These are phyloP conservation scores for Metschnikowia dekortorum DNA, from an alignment of 805 yeast genomes.

Conservation along the genomic window DNA sequence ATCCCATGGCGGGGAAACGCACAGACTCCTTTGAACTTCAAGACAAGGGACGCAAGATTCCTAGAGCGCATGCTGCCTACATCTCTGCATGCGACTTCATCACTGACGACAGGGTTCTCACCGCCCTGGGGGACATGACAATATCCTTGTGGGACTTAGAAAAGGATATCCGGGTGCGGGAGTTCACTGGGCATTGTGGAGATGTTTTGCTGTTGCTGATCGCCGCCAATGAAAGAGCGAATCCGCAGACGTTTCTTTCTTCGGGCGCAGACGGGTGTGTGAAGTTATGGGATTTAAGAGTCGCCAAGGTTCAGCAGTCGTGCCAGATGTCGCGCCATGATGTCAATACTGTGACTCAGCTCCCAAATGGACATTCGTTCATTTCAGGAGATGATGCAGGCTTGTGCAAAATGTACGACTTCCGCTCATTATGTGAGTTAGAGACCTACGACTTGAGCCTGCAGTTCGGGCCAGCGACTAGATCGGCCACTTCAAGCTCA, in stretches of 20 bases:
- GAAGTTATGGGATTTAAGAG: conserved; percentile 58
- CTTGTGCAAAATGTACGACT: conserved; percentile 61
- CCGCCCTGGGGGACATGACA: conserved; percentile 81
- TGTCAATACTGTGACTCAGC: conserved; percentile 53
- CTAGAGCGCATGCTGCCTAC: conserved; percentile 75
- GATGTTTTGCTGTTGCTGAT: conserved; percentile 54
- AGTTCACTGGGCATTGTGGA: conserved; percentile 64
- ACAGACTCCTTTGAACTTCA: conserved; percentile 10
- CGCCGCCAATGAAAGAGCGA: conserved; percentile 6
- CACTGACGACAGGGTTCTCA: conserved; percentile 51
- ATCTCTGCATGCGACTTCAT: conserved; percentile 70
- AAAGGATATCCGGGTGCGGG: conserved; percentile 49
- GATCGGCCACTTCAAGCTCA: conserved; percentile 4
- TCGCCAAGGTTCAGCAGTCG: conserved; percentile 42
- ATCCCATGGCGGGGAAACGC: neutral
- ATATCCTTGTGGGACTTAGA: conserved; percentile 75
- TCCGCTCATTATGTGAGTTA: conserved; percentile 71
- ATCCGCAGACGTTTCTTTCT: conserved; percentile 41
- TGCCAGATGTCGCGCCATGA: conserved; percentile 60
- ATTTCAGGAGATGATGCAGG: conserved; percentile 81
- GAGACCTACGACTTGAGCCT: conserved; percentile 39
- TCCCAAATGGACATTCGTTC: conserved; percentile 68
- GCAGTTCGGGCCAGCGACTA: conserved; percentile 13
- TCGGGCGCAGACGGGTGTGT: conserved; percentile 69
- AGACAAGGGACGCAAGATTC: conserved; percentile 8